phyloP scores from a whole-genome alignment of 176 grass and related monocot species.

The Triticum urartu region DNA sequence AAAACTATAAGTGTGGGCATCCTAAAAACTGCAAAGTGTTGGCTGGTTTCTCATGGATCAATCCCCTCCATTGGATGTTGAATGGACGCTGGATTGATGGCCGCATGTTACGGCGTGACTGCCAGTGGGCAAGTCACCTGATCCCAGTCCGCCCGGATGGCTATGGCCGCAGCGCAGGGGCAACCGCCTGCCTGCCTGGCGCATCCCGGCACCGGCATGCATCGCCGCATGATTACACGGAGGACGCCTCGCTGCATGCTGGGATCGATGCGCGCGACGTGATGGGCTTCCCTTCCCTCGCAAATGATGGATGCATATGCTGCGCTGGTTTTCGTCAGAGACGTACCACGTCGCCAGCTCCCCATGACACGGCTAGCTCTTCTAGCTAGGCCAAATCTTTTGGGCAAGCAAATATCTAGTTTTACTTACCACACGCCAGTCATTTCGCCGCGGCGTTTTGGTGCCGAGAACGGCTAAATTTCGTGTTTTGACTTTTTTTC shows the following conservation, averaged over 20 bases:
- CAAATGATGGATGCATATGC: conserved; percentile 29
- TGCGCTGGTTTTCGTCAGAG: background rate
- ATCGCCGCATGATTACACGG: conserved; percentile 31
- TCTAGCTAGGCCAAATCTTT: background rate
- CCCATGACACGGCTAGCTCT: background rate
- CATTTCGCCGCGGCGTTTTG: background rate
- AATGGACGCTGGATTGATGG: too few species aligned
- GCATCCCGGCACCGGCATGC: conserved; percentile 18
- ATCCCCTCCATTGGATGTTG: too few species aligned
- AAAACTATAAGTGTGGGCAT: too few species aligned
- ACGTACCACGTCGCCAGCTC: background rate
- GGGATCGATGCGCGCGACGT: conserved; percentile 28
- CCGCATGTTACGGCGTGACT: too few species aligned
- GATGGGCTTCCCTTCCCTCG: background rate
- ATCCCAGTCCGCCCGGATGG: too few species aligned
- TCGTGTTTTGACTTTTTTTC: too few species aligned
- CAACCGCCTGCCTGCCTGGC: background rate
- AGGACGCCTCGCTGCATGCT: background rate
- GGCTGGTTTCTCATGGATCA: too few species aligned
- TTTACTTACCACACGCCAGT: background rate
- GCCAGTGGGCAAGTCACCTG: too few species aligned
- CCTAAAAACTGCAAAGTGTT: too few species aligned
- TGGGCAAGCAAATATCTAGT: background rate
- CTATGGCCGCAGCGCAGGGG: background rate
- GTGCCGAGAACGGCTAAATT: background rate